phyloP scores from a whole-genome alignment of 169 alveolate genomes.

The Plasmodium ovale region DNA sequence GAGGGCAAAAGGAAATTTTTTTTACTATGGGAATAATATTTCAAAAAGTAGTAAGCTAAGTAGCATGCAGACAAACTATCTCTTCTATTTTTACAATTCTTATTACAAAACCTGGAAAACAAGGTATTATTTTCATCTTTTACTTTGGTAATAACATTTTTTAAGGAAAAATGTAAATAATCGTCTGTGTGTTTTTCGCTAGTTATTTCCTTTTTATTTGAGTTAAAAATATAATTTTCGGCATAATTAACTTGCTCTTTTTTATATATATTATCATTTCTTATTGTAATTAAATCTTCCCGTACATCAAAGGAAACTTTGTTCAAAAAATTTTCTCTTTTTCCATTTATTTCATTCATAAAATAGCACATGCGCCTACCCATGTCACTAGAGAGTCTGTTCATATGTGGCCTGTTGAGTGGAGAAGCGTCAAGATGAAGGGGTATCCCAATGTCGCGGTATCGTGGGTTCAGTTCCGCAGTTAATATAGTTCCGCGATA shows the following conservation, averaged over 20 bases:
- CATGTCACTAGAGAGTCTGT: conserved; percentile 50
- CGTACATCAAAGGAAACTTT: conserved; percentile 41
- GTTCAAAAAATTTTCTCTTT: background rate
- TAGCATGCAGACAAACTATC: conserved; percentile 61
- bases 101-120: conserved; percentile 68
- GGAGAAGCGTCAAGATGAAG: background rate
- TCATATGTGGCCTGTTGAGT: conserved; percentile 29
- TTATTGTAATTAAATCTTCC: conserved; percentile 39
- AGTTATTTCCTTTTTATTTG: background rate
- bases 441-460: background rate
- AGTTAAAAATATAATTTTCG: conserved; percentile 32
- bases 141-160: conserved; percentile 64
- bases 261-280: conserved; percentile 38
- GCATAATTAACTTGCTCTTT: background rate
- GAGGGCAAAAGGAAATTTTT: conserved; percentile 46
- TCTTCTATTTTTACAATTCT: conserved; percentile 35
- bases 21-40: conserved; percentile 20
- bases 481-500: no score
- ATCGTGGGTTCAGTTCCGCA: no score
- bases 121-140: conserved; percentile 63
- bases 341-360: conserved; percentile 41
- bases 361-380: conserved; percentile 53
- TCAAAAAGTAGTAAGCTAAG: conserved; percentile 39
- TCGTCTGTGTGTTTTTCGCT: conserved; percentile 7
- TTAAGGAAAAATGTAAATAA: conserved; percentile 40